These are phyloP conservation scores for Thalassiosira exigua DNA, from an alignment of 352 stramenopile genomes.

Conservation along the genomic window DNA sequence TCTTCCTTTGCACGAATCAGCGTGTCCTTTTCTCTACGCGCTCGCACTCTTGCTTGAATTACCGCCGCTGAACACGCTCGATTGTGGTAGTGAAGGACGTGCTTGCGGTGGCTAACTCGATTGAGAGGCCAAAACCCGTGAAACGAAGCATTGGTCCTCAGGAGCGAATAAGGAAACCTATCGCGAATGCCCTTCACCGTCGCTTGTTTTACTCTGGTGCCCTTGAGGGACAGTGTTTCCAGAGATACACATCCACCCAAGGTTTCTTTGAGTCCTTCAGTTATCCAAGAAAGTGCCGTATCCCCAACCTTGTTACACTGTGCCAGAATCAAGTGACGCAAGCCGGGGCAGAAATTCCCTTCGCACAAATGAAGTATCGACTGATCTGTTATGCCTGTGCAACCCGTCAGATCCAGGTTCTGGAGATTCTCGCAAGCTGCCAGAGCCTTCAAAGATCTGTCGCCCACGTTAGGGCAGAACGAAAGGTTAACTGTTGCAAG, in stretches of 20 bases:
- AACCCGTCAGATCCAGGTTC: conserved; percentile 70
- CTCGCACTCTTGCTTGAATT: conserved; percentile 64
- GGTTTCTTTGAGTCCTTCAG: conserved; percentile 80
- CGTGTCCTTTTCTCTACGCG: conserved; percentile 51
- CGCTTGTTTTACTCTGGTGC: conserved; percentile 34
- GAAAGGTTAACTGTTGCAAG: conserved; percentile 73
- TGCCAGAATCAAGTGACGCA: conserved; percentile 85
- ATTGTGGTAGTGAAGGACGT: conserved; percentile 89
- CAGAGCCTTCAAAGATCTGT: conserved; percentile 58
- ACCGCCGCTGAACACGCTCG: conserved; percentile 73
- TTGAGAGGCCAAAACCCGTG: conserved; percentile 86
- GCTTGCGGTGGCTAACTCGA: conserved; percentile 86
- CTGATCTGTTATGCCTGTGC: conserved; percentile 85
- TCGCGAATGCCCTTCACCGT: conserved; percentile 68
- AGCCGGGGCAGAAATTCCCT: conserved; percentile 48
- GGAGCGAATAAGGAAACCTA: conserved; percentile 62
- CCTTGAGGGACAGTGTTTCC: conserved; percentile 64
- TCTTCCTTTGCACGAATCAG: conserved; percentile 37
- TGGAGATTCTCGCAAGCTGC: conserved; percentile 56
- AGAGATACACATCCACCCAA: conserved; percentile 40
- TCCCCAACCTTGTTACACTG: conserved; percentile 84
- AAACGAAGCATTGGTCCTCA: conserved; percentile 77
- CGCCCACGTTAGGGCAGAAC: conserved; percentile 65
- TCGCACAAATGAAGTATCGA: conserved; percentile 87
- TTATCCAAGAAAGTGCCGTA: conserved; percentile 88